Evolutionary conservation across 164 flowering plant species (phyloP), one percentile per base, ranked within the genome.

Genomic region (Macadamia integrifolia): DNA sequence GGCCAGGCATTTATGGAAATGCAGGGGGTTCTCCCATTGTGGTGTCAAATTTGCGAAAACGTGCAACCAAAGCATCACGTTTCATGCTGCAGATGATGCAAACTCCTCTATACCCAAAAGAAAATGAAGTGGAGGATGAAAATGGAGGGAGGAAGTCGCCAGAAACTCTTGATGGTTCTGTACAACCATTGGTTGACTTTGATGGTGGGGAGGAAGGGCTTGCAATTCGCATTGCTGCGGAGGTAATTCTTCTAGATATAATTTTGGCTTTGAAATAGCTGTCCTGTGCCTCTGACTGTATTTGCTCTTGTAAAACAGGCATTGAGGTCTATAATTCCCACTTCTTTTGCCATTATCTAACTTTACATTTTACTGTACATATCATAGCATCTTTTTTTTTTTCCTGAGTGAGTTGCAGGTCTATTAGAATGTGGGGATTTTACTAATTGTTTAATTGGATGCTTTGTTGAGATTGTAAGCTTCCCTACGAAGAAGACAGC

Each of bases 1-100:
- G 98, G 99, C 99, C 99, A 1, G 98, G 96, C 13, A 82, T 92
- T 69, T 63, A 81, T 70, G 90, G 88, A 7, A 89, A 81, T 80
- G 59, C 84, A 6, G 84, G 87, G 32, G 93, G 94, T 58, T 81
- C 96, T 67, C 11, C 90, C 0, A 2, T 64, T 46, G 66, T 77
- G 65, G 84, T 95, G 62, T 91, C 97, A 56, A 86, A 82, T 68
- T 75, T 80, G 86, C 90, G 98, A 44, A 95, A 87, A 56, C 91
- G 84, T 77, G 97, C 97, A 17, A 79, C 75, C 62, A 96, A 89
- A 79, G 96, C 94, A 66, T 91, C 97, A 60, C 96, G 82, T 44
- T 92, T 92, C 80, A 91, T 95, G 96, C 80, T 92, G 79, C 93
- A 91, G 76, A 95, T 95, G 98, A 82, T 95, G 89, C 96, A 91